phyloP scores from a whole-genome alignment of 2,329 filamentous ascomycete genomes.

The Teratosphaeriaceae sp. region DNA sequence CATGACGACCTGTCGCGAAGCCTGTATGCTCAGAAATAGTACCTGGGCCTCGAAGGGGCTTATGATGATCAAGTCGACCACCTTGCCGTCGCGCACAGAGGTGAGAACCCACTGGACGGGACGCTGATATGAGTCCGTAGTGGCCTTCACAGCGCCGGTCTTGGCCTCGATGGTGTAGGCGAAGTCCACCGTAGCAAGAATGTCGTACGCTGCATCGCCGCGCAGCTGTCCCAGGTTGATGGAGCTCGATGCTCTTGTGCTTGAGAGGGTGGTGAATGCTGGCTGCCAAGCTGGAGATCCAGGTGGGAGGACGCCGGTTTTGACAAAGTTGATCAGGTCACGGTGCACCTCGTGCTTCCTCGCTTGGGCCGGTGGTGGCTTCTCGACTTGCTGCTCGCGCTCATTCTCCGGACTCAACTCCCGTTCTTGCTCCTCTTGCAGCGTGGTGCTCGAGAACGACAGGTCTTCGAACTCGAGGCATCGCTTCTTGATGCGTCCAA shows the following conservation, averaged over 20 bases:
- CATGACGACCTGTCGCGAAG: constrained; percentile 13
- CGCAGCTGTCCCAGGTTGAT: constrained; percentile 34
- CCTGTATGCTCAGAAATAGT: constrained; percentile 38
- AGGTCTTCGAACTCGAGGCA: constrained; percentile 18
- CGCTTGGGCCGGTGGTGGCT: constrained; percentile 37
- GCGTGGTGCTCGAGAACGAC: constrained; percentile 21
- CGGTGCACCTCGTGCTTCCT: constrained; percentile 37
- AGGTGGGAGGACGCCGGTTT: constrained; percentile 27
- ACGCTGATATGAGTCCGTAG: constrained; percentile 44
- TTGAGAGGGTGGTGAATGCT: constrained; percentile 40
- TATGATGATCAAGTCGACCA: constrained; percentile 44
- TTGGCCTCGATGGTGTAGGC: constrained; percentile 12
- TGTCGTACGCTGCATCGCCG: constrained; percentile 8
- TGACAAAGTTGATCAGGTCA: constrained; percentile 38
- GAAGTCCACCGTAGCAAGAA: constrained; percentile 50
- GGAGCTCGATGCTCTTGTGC: constrained; percentile 35
- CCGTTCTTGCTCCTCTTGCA: constrained; percentile 63
- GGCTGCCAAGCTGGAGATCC: constrained; percentile 33
- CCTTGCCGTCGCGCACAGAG: constrained; percentile 5
- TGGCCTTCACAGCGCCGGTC: neutral
- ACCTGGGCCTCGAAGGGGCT: constrained; percentile 56
- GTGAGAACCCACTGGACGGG: constrained; percentile 50
- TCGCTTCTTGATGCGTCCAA: constrained; percentile 22
- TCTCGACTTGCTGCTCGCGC: constrained; percentile 48
- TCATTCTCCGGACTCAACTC: constrained; percentile 61